Evolutionary conservation across 2,329 filamentous ascomycete genomes (phyloP), one percentile per base, ranked within the genome.

Genomic region (Botryotinia calthae): DNA sequence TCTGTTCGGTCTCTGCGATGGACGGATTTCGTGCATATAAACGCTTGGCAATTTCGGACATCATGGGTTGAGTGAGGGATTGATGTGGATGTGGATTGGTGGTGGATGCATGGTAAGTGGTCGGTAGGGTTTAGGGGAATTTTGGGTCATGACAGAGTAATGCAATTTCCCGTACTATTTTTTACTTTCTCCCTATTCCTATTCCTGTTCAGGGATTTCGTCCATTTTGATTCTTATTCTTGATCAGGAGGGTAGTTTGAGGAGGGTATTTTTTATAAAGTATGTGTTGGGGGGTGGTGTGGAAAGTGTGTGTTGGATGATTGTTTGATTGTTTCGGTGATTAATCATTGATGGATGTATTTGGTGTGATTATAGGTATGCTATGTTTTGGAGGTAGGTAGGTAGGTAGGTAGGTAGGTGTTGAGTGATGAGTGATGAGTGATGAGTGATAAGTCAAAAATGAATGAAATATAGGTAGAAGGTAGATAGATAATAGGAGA

Each of bases 21-120:
- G 62, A 64, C 42, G 42, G 44, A 65, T 65, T 51, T 65, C 44
- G 28, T 51, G 44, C 63, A 51, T 51, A n/a, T 37, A 51, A 18
- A 18, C 4, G 12, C 63, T 65, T 65, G 63, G 63, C 63, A 65
- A 65, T 65, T 65, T 65, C 22, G 63, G 44, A 1, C 28, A 18
- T 65, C 1, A 65, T 65, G 28, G 28, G 42, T 34, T 46, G 20
- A 34, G 28, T 34, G 34, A 34, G n/a, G 31, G 28, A 37, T 59
- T 2, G 58, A 14, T 7, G 16, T 31, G 56, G n/a, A 37, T 37
- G 37, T 37, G 37, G 34, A 34, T 34, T 34, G 34, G 34, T 6
- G 5, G 34, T 34, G 34, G 37, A 37, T 37, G 22, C 22, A n/a
- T 25, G 46, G 46, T 48, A 8, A 14, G 22, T 37, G 37, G 37